Evolutionary conservation across 495 filamentous ascomycete species (phyloP).

Genomic region (Tuber microsphaerosporum): DNA sequence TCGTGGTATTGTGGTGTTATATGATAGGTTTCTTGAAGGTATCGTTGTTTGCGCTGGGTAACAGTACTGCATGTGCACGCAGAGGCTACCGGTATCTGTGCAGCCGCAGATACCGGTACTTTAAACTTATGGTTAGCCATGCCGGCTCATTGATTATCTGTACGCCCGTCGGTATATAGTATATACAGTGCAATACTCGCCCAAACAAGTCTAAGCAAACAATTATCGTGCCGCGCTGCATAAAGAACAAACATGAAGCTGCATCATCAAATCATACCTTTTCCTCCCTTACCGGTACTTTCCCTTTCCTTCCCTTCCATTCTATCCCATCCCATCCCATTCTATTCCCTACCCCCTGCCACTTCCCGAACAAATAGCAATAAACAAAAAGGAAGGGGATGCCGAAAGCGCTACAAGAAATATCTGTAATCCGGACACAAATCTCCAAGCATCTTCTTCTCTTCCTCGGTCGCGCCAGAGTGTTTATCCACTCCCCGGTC

Average conservation of each 20-base stretch:
- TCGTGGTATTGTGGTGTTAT: neutral
- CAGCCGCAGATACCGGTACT: neutral
- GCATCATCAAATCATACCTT: neutral
- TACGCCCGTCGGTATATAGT: neutral
- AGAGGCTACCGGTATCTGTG: neutral
- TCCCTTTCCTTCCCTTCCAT: neutral
- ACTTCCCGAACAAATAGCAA: neutral
- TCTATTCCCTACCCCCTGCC: neutral
- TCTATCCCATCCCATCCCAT: too few relatives aligned
- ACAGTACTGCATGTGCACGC: neutral
- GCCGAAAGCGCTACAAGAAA: constrained; percentile 24
- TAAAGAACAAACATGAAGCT: neutral
- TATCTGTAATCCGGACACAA: constrained; percentile 46
- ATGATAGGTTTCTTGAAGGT: neutral
- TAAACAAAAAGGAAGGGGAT: neutral
- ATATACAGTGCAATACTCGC: neutral
- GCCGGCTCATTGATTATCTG: neutral
- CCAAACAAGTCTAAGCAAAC: neutral
- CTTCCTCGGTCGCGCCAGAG: constrained; percentile 56
- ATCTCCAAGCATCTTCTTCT: constrained; percentile 68
- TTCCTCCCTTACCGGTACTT: neutral
- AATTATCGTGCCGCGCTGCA: neutral
- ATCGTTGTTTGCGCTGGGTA: neutral
- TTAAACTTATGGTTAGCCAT: neutral
- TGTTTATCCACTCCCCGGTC: constrained; percentile 49